Base-by-base conservation (phyloP, 495 filamentous ascomycete species). In the Patellaria atrata region DNA sequence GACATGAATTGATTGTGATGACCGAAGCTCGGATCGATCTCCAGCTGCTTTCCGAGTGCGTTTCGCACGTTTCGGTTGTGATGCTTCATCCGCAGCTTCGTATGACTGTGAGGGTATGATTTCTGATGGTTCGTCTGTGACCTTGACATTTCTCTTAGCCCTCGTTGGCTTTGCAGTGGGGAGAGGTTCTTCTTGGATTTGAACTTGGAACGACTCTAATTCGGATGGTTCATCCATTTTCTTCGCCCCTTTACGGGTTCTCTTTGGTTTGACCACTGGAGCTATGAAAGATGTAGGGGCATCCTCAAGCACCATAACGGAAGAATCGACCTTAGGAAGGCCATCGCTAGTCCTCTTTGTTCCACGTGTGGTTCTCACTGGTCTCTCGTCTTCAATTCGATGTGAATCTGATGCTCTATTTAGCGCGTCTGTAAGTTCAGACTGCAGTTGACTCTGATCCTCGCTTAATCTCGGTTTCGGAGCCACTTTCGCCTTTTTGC, bases 281-380 rank as follows among this genome's bases (percentile, higher is more conserved):
- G 20, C 36, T 22, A 21, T 8, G 1, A 25, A 3, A 9, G 35
- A 24, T 45, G 44, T 46, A 15, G 27, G 27, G 23, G 28, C 40
- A 30, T 23, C 28, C 14, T 39, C 40, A 19, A 39, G n/a, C 7
- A 43, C 27, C 4, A 27, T 24, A 17, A 38, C 17, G 12, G 35
- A 41, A n/a, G 35, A 32, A n/a, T 38, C 34, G n/a, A 29, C 14
- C 29, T 43, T 43, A 12, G 12, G 15, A 8, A 36, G 20, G 10
- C 43, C 40, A 35, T 51, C 44, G 33, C 47, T 51, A 13, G 38
- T 47, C 5, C 47, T 30, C 32, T 51, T 51, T 1, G 35, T 41
- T 9, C 47, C 43, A 14, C 43, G 32, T 25, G 13, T 43, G 13
- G 39, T 13, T 32, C 14, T 30, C 6, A 20, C 5, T 15, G 33